phyloP scores from a whole-genome alignment of 805 yeast genomes.

The Cyberlindnera suaveolens region DNA sequence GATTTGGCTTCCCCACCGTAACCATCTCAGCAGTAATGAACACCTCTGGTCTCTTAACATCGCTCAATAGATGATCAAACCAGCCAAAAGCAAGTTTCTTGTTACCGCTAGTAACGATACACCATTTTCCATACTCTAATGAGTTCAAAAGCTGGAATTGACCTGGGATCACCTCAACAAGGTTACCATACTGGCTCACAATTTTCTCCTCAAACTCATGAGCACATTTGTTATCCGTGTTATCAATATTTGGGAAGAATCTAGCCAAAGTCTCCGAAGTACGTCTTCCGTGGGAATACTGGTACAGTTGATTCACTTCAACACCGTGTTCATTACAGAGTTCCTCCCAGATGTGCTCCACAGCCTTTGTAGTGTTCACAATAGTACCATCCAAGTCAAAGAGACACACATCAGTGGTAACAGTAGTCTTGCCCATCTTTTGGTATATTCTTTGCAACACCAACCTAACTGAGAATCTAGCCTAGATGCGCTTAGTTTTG shows the following conservation, averaged over 20 bases:
- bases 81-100: conserved; percentile 71
- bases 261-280: conserved; percentile 71
- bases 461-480: too few species aligned
- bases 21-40: conserved; percentile 84
- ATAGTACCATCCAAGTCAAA: conserved; percentile 88
- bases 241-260: conserved; percentile 72
- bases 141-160: conserved; percentile 55
- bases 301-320: conserved; percentile 40
- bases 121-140: conserved; percentile 52
- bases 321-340: conserved; percentile 66
- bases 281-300: conserved; percentile 64
- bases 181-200: conserved; percentile 65
- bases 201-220: conserved; percentile 56
- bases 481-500: too few species aligned
- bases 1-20: conserved; percentile 78
- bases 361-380: conserved; percentile 77
- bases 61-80: conserved; percentile 54
- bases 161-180: conserved; percentile 73
- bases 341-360: conserved; percentile 77
- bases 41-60: conserved; percentile 56
- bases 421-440: conserved; percentile 12
- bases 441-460: not conserved
- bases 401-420: conserved; percentile 29
- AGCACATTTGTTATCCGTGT: conserved; percentile 54
- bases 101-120: conserved; percentile 88